phyloP scores from a whole-genome alignment of 2,329 filamentous ascomycete genomes.

The Hypoxylon sp. region DNA sequence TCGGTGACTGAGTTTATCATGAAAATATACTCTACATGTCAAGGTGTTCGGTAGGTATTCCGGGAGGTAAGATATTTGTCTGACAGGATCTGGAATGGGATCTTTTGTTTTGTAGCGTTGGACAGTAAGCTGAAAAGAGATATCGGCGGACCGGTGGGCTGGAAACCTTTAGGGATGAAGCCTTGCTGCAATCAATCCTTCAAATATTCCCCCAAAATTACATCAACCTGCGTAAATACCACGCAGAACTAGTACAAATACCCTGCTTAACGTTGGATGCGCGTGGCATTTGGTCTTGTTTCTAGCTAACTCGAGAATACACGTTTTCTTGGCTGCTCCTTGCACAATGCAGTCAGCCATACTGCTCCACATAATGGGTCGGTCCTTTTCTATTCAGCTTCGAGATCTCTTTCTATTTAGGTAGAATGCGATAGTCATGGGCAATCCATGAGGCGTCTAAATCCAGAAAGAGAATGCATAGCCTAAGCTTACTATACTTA shows the following conservation, averaged over 20 bases:
- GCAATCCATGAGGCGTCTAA: neutral
- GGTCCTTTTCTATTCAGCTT: slow-evolving; percentile 30
- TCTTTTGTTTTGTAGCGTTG: slow-evolving; percentile 2
- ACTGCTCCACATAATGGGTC: slow-evolving; percentile 19
- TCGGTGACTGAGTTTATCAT: neutral
- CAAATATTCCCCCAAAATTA: slow-evolving; percentile 40
- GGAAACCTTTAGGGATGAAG: slow-evolving; percentile 30
- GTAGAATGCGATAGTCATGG: neutral
- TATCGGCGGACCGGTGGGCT: slow-evolving; percentile 11
- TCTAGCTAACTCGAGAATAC: slow-evolving; percentile 19
- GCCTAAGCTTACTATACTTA: neutral
- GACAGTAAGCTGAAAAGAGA: slow-evolving; percentile 11
- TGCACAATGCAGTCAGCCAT: slow-evolving; percentile 36
- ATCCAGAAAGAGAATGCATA: neutral
- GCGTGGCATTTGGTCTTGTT: slow-evolving; percentile 24
- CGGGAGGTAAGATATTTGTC: neutral
- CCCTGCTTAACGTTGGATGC: slow-evolving; percentile 9
- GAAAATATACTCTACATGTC: neutral
- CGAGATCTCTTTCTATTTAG: neutral
- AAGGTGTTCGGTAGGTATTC: neutral
- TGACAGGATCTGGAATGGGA: slow-evolving; percentile 19
- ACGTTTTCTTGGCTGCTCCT: slow-evolving; percentile 33
- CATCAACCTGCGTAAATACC: slow-evolving; percentile 43
- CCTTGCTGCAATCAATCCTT: slow-evolving; percentile 37
- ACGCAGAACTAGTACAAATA: slow-evolving; percentile 16